Evolutionary conservation across 768 basidiomycete species (phyloP).

Genomic region (Leccinum variicolor): DNA sequence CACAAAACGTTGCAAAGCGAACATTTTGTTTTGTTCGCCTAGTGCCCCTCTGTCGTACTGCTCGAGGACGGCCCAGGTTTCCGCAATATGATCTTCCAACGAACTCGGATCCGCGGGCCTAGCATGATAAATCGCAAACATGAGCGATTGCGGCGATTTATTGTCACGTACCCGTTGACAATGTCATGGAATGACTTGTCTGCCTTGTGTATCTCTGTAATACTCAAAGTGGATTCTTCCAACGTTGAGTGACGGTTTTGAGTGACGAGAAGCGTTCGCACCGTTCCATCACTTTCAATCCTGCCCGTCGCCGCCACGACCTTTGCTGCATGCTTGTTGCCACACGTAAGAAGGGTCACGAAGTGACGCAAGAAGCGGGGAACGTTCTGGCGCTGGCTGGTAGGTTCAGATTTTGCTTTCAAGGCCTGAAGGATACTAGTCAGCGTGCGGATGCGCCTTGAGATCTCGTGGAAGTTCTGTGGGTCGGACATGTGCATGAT

Average conservation of each 20-base stretch:
- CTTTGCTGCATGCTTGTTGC: not conserved
- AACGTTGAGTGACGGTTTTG: not conserved
- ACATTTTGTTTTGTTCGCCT: not conserved
- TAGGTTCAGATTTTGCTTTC: no score
- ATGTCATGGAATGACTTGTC: not conserved
- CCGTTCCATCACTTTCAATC: not conserved
- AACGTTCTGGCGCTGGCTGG: no score
- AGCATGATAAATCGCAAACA: not conserved
- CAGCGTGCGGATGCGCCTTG: no score
- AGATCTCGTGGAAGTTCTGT: no score
- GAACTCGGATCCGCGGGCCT: not conserved
- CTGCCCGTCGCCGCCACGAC: not conserved
- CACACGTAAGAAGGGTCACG: no score
- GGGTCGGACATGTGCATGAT: no score
- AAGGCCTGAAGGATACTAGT: no score
- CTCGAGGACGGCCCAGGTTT: not conserved
- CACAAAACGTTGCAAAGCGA: not conserved
- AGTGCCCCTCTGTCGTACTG: not conserved
- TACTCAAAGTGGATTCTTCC: not conserved
- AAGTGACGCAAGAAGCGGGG: no score
- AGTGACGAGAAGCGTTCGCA: not conserved
- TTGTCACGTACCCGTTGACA: not conserved
- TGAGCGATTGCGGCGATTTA: not conserved
- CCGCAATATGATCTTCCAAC: not conserved
- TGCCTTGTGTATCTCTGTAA: not conserved